Evolutionary conservation across 1,284 basidiomycete genomes (phyloP), one percentile per base, ranked within the genome.

Genomic region (Ceratobasidium sp.): DNA sequence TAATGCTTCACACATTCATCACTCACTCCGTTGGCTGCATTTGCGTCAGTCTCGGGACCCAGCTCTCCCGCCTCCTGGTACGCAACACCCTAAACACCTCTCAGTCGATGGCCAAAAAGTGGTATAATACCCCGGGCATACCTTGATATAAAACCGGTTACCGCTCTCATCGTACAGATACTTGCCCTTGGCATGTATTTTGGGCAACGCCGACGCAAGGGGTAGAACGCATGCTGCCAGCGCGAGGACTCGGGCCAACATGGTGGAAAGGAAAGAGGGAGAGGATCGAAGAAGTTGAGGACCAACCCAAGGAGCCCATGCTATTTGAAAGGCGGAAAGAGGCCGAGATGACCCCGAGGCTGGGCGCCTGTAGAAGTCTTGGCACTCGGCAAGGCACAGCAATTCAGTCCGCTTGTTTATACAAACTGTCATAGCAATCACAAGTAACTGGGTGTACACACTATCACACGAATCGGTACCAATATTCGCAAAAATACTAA

Each of bases 71-170:
- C 92, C 76, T 90, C 88, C 81, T 97, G 95, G 83, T 98, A 98
- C 31, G 94, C 93, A 74, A 96, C 84, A 74, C 95, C 95, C 84
- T 84, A 16, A 46, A 43, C 31, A 14, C 1, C 39, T 27, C 22
- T 62, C n/a, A 62, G 37, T 24, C 9, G 11, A 11, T 14, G 53
- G 6, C 7, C 53, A 11, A n/a, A 49, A 43, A 16, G 16, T 22
- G 39, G 11, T 19, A 7, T 31, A 46, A 2, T 8, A 16, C 6
- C 37, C 78, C 81, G 48, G 39, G 43, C 59, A 62, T 63, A 83
- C 83, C 80, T 95, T 96, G 84, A 97, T 92, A 82, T 90, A 96
- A 84, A 96, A 97, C 63, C 95, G 85, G 59, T 82, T 88, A 1
- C 92, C 93, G 63, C 88, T 86, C 13, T 86, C 86, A 37, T 84